A percentile compares a stretch with the other conserved stretches of the same genome.
Conservation (phyloP, 1,139 yeast genomes). For the Blastobotrys proliferans region DNA sequence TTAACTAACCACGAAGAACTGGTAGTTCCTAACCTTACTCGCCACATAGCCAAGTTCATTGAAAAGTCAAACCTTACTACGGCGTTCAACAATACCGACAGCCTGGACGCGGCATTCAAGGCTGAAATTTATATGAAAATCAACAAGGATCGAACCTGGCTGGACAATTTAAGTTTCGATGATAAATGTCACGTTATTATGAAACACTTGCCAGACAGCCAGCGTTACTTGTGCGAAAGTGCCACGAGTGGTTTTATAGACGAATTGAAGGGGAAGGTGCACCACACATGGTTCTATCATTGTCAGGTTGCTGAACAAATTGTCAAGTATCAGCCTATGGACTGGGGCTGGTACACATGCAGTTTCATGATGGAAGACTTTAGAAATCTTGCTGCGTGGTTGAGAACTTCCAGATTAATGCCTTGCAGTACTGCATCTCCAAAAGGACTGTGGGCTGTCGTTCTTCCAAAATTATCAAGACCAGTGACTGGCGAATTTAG, state of each 20-base stretch:
- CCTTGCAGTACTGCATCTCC: neutral
- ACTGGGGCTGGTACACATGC: conserved; percentile 9
- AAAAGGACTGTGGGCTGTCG: conserved; percentile 6
- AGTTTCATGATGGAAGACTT: neutral
- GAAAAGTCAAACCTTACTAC: neutral
- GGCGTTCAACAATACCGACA: neutral
- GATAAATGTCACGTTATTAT: conserved; percentile 7
- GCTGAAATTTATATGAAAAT: conserved; percentile 8
- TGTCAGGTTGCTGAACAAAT: conserved; percentile 8
- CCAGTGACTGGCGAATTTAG: conserved; percentile 4
- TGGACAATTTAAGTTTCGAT: neutral
- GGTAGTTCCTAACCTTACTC: conserved; percentile 1
- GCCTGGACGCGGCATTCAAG: conserved; percentile 6
- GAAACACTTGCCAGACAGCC: neutral
- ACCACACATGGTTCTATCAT: conserved; percentile 1
- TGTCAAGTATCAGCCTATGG: neutral
- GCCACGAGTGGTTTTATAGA: conserved; percentile 2
- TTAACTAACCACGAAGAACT: conserved; percentile 4
- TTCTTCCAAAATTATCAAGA: neutral
- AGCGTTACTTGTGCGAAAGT: conserved; percentile 2
- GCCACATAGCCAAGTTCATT: neutral
- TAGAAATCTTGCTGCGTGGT: conserved; percentile 4
- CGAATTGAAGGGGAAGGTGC: neutral
- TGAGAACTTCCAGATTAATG: conserved; percentile 5
- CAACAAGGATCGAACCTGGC: neutral